Evolutionary conservation across 2,329 filamentous ascomycete genomes (phyloP).

Genomic region (Pseudogymnoascus destructans): DNA sequence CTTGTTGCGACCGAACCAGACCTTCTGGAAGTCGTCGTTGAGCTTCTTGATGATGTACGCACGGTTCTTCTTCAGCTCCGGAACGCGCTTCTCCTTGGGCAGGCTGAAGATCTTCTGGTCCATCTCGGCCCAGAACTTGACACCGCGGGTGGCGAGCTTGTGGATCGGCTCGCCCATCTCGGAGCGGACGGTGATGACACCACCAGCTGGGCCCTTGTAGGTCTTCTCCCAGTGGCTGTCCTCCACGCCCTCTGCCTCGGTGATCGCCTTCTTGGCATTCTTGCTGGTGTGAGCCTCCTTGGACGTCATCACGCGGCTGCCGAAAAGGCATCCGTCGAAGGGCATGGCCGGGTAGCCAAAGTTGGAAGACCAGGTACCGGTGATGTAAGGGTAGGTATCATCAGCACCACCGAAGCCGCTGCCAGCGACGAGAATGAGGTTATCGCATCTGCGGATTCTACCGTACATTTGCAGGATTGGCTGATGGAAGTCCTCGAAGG

Average conservation of each 20-base stretch:
- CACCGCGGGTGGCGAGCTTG: constrained; percentile 93
- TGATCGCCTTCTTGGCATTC: constrained; percentile 80
- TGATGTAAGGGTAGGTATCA: constrained; percentile 86
- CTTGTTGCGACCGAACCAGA: constrained; percentile 86
- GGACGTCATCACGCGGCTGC: constrained; percentile 87
- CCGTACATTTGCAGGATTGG: constrained; percentile 85
- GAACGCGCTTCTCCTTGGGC: constrained; percentile 84
- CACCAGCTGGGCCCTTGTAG: constrained; percentile 81
- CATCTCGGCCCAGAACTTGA: constrained; percentile 97
- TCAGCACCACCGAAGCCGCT: constrained; percentile 85
- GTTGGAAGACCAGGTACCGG: constrained; percentile 73
- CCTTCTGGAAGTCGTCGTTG: constrained; percentile 93
- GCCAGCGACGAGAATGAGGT: constrained; percentile 79
- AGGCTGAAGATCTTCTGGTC: constrained; percentile 95
- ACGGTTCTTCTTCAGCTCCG: constrained; percentile 76
- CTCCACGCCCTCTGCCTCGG: constrained; percentile 69
- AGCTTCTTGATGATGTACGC: constrained; percentile 91
- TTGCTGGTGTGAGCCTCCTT: constrained; percentile 84
- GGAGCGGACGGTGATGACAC: constrained; percentile 89
- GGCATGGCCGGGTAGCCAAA: constrained; percentile 88
- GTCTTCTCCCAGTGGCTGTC: constrained; percentile 84
- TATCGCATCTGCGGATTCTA: constrained; percentile 70
- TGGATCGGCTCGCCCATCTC: constrained; percentile 99
- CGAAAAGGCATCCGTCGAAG: constrained; percentile 83
- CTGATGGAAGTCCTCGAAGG: constrained; percentile 89